A percentile compares a stretch with the other conserved stretches of the same genome.
phyloP scores from a whole-genome alignment of 345 rosid species.

The Erucastrum elatum region DNA sequence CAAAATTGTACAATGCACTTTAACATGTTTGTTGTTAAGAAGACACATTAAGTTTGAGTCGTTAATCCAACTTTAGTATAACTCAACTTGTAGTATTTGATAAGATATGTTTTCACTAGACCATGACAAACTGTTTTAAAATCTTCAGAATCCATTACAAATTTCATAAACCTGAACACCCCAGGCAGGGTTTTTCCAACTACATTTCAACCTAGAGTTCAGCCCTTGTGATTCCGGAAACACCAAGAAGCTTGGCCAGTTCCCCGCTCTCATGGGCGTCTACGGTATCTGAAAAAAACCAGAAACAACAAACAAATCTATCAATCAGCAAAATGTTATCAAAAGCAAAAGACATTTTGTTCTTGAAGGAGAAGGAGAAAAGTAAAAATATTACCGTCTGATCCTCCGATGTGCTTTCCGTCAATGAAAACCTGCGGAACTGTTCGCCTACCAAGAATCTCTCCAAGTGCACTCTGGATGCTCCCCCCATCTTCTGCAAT shows the following conservation, averaged over 20 bases:
- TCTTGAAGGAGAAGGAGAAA: not conserved
- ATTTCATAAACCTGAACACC: too few species aligned
- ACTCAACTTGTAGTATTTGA: slow-evolving; percentile 7
- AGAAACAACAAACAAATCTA: slow-evolving; percentile 17
- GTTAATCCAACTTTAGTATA: slow-evolving; percentile 4
- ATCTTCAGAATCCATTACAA: slow-evolving; percentile 8
- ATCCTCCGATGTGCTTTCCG: slow-evolving; percentile 89
- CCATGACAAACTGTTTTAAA: not conserved
- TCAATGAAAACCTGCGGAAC: slow-evolving; percentile 92
- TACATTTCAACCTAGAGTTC: slow-evolving; percentile 51
- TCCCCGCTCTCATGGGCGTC: slow-evolving; percentile 75
- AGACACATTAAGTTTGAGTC: too few species aligned
- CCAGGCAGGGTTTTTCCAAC: too few species aligned
- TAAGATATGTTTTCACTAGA: not conserved
- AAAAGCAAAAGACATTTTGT: not conserved
- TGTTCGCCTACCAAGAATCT: slow-evolving; percentile 66
- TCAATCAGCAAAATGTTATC: not conserved
- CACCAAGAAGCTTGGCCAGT: slow-evolving; percentile 66
- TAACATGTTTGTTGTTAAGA: too few species aligned
- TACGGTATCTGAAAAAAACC: slow-evolving; percentile 57
- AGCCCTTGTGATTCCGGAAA: slow-evolving; percentile 35
- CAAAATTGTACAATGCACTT: slow-evolving; percentile 9
- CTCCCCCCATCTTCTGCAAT: slow-evolving; percentile 66
- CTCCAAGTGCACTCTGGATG: slow-evolving; percentile 70
- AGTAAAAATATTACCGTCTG: slow-evolving; percentile 61